Percentiles rank a stretch among this genome's conserved stretches.
Conservation (phyloP, 2,329 filamentous ascomycete species). For the Cladophialophora carrionii region DNA sequence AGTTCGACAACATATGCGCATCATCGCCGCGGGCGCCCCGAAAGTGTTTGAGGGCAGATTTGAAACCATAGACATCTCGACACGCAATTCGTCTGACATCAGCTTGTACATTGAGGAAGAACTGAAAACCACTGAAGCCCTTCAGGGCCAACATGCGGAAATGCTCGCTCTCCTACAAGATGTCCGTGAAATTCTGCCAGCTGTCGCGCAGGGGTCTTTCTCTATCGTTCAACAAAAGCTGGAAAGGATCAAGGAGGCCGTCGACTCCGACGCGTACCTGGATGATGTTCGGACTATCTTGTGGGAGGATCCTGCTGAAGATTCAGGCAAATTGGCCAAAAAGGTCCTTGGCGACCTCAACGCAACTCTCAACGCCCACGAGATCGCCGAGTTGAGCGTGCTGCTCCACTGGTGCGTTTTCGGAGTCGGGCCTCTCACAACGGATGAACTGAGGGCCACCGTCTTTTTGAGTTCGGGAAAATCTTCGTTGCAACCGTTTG, state of each 20-base stretch:
- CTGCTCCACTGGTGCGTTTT: slow-evolving; percentile 9
- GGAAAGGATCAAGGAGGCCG: slow-evolving; percentile 4
- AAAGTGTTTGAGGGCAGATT: not conserved
- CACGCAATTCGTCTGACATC: not conserved
- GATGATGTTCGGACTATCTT: slow-evolving; percentile 10
- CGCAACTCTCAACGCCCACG: slow-evolving; percentile 4
- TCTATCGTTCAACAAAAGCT: slow-evolving; percentile 10
- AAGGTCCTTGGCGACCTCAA: slow-evolving; percentile 11
- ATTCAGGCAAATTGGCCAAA: slow-evolving; percentile 1
- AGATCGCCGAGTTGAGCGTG: slow-evolving; percentile 7
- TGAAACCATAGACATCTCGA: not conserved
- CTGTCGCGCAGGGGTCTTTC: not conserved
- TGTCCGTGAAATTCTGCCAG: not conserved
- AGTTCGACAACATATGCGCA: not conserved
- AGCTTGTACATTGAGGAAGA: not conserved
- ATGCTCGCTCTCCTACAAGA: not conserved
- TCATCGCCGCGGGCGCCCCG: not conserved
- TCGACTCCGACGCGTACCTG: slow-evolving; percentile 10
- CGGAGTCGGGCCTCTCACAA: not conserved
- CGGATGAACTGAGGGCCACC: not conserved
- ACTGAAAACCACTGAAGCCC: not conserved
- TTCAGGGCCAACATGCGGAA: not conserved
- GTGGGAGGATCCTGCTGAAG: slow-evolving; percentile 5
- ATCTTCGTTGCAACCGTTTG: not conserved
- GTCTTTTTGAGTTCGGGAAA: not conserved